These are phyloP conservation scores for Saccharomycopsis synnaedendra DNA, from an alignment of 805 yeast genomes.

Conservation along the genomic window DNA sequence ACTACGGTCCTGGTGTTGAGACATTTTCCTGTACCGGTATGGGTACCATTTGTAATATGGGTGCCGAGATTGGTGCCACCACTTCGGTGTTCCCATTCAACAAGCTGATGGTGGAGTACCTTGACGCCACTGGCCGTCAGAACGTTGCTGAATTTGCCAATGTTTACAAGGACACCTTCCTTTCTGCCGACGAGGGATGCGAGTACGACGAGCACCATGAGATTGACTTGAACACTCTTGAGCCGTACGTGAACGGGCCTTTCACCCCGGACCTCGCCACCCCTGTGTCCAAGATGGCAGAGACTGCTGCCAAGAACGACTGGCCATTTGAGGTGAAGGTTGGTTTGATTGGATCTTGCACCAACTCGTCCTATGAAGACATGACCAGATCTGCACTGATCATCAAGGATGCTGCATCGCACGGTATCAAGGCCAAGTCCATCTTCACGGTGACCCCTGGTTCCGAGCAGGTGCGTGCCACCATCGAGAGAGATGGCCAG, in stretches of 20 bases:
- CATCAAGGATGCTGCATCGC: conserved; percentile 80
- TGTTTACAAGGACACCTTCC: conserved; percentile 49
- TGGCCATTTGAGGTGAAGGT: conserved; percentile 94
- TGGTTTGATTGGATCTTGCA: conserved; percentile 96
- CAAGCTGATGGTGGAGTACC: conserved; percentile 60
- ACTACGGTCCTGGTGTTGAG: conserved; percentile 91
- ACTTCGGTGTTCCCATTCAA: conserved; percentile 97
- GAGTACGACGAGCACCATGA: conserved; percentile 91
- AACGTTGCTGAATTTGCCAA: conserved; percentile 77
- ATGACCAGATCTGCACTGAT: conserved; percentile 95
- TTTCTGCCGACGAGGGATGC: conserved; percentile 85
- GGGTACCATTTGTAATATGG: conserved; percentile 99
- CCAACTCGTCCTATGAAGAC: conserved; percentile 97
- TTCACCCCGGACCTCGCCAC: conserved; percentile 98
- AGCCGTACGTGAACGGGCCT: conserved; percentile 96
- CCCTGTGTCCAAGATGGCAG: conserved; percentile 80
- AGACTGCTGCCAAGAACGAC: conserved; percentile 68
- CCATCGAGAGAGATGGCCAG: conserved; percentile 94
- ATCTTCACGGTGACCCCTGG: conserved; percentile 95
- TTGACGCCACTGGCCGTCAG: conserved; percentile 76
- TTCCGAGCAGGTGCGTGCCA: conserved; percentile 96
- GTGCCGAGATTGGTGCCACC: conserved; percentile 98
- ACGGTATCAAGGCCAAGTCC: conserved; percentile 86
- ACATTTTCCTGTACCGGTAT: conserved; percentile 94
- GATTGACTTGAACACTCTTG: conserved; percentile 78